A percentile compares a stretch with the other conserved stretches of the same genome.
Evolutionary conservation across 495 filamentous ascomycete genomes (phyloP).

Genomic region (Penicillium maclennaniae): DNA sequence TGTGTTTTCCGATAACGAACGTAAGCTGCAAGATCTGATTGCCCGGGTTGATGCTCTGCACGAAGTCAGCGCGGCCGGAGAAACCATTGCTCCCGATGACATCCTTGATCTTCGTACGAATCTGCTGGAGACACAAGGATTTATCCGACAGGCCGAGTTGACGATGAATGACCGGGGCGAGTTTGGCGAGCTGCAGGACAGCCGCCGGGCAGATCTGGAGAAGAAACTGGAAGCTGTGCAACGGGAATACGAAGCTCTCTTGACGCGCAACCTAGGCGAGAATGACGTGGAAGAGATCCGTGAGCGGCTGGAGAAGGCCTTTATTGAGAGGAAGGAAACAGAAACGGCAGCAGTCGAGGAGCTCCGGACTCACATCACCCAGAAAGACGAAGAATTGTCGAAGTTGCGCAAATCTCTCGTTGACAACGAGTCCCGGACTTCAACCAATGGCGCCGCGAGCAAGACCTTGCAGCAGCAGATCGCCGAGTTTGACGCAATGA

Average conservation of each 20-base stretch:
- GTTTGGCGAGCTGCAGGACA: constrained; percentile 56
- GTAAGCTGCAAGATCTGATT: constrained; percentile 74
- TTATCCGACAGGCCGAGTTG: constrained; percentile 89
- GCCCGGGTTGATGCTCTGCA: constrained; percentile 74
- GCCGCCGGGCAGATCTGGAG: constrained; percentile 69
- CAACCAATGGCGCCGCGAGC: constrained; percentile 66
- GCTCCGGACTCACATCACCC: constrained; percentile 64
- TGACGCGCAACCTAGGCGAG: constrained; percentile 74
- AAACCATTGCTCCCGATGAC: constrained; percentile 76
- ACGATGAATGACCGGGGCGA: constrained; percentile 66
- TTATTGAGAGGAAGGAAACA: constrained; percentile 66
- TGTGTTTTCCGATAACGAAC: constrained; percentile 86
- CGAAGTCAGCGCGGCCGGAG: constrained; percentile 69
- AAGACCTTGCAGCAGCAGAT: constrained; percentile 98
- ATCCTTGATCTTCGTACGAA: constrained; percentile 69
- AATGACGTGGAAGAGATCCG: constrained; percentile 82
- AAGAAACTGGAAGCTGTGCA: constrained; percentile 66
- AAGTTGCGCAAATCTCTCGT: constrained; percentile 70
- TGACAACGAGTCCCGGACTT: constrained; percentile 64
- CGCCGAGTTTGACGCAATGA: constrained; percentile 98
- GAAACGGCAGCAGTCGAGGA: constrained; percentile 67
- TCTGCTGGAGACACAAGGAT: constrained; percentile 83
- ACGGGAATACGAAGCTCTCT: constrained; percentile 73
- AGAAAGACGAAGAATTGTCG: constrained; percentile 72
- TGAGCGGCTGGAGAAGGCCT: constrained; percentile 68